Conservation (phyloP, 2,329 filamentous ascomycete genomes). For the Hymenoscyphus albidus region DNA sequence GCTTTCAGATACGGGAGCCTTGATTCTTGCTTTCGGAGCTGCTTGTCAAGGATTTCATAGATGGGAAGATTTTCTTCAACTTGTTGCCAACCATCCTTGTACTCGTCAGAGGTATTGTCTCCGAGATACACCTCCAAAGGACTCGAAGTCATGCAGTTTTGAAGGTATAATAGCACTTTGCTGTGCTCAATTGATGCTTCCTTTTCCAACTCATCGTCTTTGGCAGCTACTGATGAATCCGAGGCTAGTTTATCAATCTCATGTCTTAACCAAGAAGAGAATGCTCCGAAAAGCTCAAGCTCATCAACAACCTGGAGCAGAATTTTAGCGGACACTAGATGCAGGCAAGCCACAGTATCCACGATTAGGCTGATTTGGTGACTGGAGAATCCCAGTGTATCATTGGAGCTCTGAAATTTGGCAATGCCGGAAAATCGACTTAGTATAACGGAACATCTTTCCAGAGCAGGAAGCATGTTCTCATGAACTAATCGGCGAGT, state of each 20-base stretch:
- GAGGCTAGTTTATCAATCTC: conserved; percentile 76
- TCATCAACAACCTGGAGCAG: conserved; percentile 71
- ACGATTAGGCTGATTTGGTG: conserved; percentile 60
- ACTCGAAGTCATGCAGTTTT: conserved; percentile 63
- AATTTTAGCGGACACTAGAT: conserved; percentile 69
- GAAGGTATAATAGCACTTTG: conserved; percentile 74
- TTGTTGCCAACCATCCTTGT: conserved; percentile 44
- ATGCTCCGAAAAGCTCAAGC: conserved; percentile 69
- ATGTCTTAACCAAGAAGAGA: conserved; percentile 79
- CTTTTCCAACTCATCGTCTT: conserved; percentile 72
- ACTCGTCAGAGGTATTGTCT: conserved; percentile 48
- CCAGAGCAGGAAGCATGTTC: conserved; percentile 82
- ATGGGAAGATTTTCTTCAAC: conserved; percentile 45
- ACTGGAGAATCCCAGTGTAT: conserved; percentile 63
- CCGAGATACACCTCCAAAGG: conserved; percentile 60
- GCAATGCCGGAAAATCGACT: conserved; percentile 81
- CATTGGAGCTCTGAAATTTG: conserved; percentile 66
- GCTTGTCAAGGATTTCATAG: conserved; percentile 43
- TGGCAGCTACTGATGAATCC: conserved; percentile 51
- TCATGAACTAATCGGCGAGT: conserved; percentile 77
- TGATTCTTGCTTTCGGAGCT: conserved; percentile 31
- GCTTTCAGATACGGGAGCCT: conserved; percentile 42
- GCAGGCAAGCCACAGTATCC: conserved; percentile 72
- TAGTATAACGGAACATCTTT: conserved; percentile 76
- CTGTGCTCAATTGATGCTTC: conserved; percentile 71